Evolutionary conservation across 768 basidiomycete species (phyloP), one percentile per base, ranked within the genome.

Genomic region (Russula abietina): DNA sequence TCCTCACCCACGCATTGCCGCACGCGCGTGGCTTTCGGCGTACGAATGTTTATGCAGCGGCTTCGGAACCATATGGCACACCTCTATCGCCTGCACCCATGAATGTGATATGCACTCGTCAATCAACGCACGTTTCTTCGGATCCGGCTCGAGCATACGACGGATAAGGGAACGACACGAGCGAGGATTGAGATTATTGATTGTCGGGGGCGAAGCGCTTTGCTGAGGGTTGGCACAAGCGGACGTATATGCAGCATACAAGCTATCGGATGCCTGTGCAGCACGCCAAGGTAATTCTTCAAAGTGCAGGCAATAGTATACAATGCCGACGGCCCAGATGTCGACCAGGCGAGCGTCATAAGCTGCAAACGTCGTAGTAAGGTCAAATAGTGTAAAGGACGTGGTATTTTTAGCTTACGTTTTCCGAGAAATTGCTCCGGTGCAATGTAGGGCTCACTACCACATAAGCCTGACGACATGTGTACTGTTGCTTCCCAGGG

Each of bases 301-400:
- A 80, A 97, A 97, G 75, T 93, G 93, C 70, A 98, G 82, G 79
- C 96, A 99, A 79, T 99, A 99, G 77, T 96, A 98, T 69, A 99
- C 95, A 68, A 99, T 84, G 19, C 89, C 96, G 64, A 89, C 89
- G 0, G 96, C 95, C 96, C 96, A 99, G 61, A 99, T 90, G 71
- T 99, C 96, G 68, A 98, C 97, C 6, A 95, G 81, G 26, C 96
- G 88, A 5, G 96, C 96, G 70, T 98, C 96, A 72, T 98, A 99
- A 69, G 96, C 96, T 97, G 73, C 43, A 43, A 55, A 62, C 43
- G 54, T 53, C 55, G 59, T 58, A 57, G 38, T 64, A 64, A 68
- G 59, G 66, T 74, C 78, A 70, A 80, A 74, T 74, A 72, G 74
- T 77, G 73, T 72, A 73, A 65, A 68, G 67, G 65, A 65, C 67